A percentile compares a stretch with the other conserved stretches of the same genome.
phyloP scores from a whole-genome alignment of 2,329 filamentous ascomycete species.

The Beauveria rudraprayagi region DNA sequence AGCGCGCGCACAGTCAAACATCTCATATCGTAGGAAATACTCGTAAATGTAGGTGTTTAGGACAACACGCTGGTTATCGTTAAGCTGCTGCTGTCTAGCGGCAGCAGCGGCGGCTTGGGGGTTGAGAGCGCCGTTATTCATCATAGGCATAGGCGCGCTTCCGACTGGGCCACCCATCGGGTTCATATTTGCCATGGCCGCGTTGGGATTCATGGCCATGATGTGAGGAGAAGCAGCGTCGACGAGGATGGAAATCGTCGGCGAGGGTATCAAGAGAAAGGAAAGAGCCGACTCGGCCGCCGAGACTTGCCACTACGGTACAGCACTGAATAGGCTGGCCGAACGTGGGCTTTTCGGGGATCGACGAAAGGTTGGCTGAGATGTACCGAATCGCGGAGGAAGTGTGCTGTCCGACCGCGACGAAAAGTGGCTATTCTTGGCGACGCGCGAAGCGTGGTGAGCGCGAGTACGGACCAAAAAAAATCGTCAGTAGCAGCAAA shows the following conservation, averaged over 20 bases:
- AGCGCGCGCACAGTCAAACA: slow-evolving; percentile 74
- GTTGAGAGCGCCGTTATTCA: slow-evolving; percentile 48
- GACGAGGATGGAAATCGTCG: background rate
- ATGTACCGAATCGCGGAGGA: background rate
- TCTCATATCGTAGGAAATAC: slow-evolving; percentile 78
- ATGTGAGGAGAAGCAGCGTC: slow-evolving; percentile 7
- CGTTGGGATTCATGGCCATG: slow-evolving; percentile 50
- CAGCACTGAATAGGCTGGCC: slow-evolving; percentile 23
- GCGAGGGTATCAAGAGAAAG: slow-evolving; percentile 14
- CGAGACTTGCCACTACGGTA: slow-evolving; percentile 26
- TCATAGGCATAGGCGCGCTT: slow-evolving; percentile 53
- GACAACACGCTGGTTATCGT: slow-evolving; percentile 43
- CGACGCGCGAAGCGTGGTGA: background rate
- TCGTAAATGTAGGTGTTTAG: slow-evolving; percentile 88
- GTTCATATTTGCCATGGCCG: slow-evolving; percentile 61
- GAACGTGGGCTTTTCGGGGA: slow-evolving; percentile 23
- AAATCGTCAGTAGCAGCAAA: background rate
- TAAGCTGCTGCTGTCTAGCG: slow-evolving; percentile 32
- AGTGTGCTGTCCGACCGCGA: background rate
- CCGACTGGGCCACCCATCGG: slow-evolving; percentile 61
- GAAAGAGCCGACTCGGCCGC: slow-evolving; percentile 24
- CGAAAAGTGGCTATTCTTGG: background rate
- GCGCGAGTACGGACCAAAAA: background rate
- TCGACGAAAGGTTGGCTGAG: slow-evolving; percentile 1
- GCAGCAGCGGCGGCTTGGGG: slow-evolving; percentile 26